Conservation (phyloP, 2,329 filamentous ascomycete species). For the Colletotrichum horii region DNA sequence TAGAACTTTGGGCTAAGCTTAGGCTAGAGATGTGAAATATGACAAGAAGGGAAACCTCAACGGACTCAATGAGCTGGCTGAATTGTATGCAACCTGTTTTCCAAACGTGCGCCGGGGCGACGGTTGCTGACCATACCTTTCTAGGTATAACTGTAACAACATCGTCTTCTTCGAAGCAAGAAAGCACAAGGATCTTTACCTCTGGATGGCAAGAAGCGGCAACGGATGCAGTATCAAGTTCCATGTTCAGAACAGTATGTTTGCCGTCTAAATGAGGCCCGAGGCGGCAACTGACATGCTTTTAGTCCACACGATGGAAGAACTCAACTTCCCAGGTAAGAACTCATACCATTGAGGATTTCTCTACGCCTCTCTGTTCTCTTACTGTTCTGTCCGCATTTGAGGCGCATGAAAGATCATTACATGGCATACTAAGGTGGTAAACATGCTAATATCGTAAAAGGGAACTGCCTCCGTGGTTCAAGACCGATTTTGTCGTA, state of each 20-base stretch:
- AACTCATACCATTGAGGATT: constrained; percentile 66
- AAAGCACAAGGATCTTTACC: constrained; percentile 91
- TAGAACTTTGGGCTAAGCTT: not conserved
- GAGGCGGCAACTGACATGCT: constrained; percentile 26
- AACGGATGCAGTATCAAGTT: constrained; percentile 65
- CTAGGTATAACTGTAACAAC: not conserved
- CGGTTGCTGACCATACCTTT: not conserved
- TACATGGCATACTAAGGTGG: not conserved
- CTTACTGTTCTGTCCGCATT: not conserved
- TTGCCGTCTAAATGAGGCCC: not conserved
- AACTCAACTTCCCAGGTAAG: constrained; percentile 91
- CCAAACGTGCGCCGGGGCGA: not conserved
- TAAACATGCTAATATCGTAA: constrained; percentile 56
- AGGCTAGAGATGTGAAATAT: constrained; percentile 74
- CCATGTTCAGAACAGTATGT: constrained; percentile 76
- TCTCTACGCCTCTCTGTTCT: constrained; percentile 41
- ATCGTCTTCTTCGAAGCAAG: constrained; percentile 84
- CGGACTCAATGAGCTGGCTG: constrained; percentile 75
- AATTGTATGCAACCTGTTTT: constrained; percentile 61
- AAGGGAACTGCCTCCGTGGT: constrained; percentile 65
- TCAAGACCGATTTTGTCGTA: constrained; percentile 74
- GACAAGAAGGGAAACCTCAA: constrained; percentile 92
- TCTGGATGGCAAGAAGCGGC: constrained; percentile 74
- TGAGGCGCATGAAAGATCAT: not conserved
- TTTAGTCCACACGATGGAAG: constrained; percentile 91